Evolutionary conservation across 2,329 filamentous ascomycete species (phyloP).

Genomic region (Diaporthe caulivora): DNA sequence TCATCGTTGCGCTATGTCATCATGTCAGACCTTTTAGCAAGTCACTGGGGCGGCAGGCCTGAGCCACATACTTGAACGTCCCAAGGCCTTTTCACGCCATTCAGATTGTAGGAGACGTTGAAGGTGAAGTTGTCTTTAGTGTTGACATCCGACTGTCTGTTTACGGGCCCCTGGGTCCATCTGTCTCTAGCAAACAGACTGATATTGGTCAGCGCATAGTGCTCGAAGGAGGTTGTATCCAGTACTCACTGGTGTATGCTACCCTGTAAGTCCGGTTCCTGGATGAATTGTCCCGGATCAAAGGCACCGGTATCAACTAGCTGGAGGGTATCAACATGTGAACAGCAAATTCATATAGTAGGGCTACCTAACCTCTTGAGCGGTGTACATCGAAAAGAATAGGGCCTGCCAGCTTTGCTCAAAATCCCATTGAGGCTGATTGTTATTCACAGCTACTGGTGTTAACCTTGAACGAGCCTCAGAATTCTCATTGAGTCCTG

Average conservation of each 20-base stretch:
- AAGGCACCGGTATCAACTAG: background rate
- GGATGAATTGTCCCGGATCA: background rate
- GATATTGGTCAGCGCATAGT: background rate
- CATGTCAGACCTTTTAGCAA: background rate
- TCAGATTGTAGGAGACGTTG: background rate
- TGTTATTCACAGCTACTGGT: background rate
- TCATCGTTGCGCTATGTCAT: background rate
- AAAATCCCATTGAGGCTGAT: background rate
- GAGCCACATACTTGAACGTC: background rate
- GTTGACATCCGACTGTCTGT: rapidly evolving
- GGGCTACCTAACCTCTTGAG: background rate
- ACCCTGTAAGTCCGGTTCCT: background rate
- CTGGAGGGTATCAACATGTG: background rate
- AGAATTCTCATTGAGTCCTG: background rate
- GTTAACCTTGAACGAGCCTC: background rate
- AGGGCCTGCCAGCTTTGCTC: background rate
- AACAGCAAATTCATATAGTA: too few species aligned
- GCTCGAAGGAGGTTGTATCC: background rate
- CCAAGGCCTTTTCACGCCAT: background rate
- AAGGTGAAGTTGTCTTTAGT: background rate
- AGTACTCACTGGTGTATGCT: background rate
- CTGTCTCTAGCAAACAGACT: background rate
- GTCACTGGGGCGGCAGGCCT: background rate
- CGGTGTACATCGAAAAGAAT: background rate
- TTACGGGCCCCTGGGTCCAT: background rate